Percentiles rank a stretch among this genome's conserved stretches.
Evolutionary conservation across 2,329 filamentous ascomycete genomes (phyloP).

Genomic region (Fusarium robinianum): DNA sequence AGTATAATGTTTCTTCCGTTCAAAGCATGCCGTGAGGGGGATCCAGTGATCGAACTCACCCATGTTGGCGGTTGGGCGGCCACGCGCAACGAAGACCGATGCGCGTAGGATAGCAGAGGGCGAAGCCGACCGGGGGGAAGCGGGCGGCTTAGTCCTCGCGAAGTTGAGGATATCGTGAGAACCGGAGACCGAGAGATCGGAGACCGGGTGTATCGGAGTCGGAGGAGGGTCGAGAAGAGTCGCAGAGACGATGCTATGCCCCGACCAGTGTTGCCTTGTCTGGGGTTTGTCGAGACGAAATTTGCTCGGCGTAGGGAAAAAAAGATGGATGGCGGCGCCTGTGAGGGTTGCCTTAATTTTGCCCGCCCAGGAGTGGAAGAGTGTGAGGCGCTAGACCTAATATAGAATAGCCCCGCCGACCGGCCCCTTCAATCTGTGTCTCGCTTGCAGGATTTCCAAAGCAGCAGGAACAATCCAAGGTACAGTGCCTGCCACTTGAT

Average conservation of each 20-base stretch:
- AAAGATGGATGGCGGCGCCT: slow-evolving; percentile 43
- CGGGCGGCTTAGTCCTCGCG: slow-evolving; percentile 36
- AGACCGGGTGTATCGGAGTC: slow-evolving; percentile 16
- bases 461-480: slow-evolving; percentile 14
- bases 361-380: slow-evolving; percentile 47
- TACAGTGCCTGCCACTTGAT: slow-evolving; percentile 12
- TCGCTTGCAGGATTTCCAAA: slow-evolving; percentile 31
- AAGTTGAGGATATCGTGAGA: slow-evolving; percentile 16
- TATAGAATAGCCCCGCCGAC: slow-evolving; percentile 25
- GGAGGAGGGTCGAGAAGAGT: slow-evolving; percentile 24
- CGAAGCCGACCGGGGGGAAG: slow-evolving; percentile 37
- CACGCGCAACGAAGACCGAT: slow-evolving; percentile 52
- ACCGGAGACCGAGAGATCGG: slow-evolving; percentile 9
- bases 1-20: slow-evolving; percentile 1
- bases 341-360: slow-evolving; percentile 53
- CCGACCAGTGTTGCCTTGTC: slow-evolving; percentile 48
- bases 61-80: slow-evolving; percentile 62
- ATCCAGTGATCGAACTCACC: slow-evolving; percentile 48
- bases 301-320: slow-evolving; percentile 49
- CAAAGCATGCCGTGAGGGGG: slow-evolving; percentile 6
- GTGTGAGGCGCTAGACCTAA: slow-evolving; percentile 48
- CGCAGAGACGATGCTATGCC: slow-evolving; percentile 40
- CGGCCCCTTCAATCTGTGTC: slow-evolving; percentile 23
- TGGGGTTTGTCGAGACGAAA: slow-evolving; percentile 50
- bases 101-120: slow-evolving; percentile 44